Evolutionary conservation across 352 stramenopile species (phyloP), one percentile per base, ranked within the genome.

Genomic region (Aphanomyces astaci): DNA sequence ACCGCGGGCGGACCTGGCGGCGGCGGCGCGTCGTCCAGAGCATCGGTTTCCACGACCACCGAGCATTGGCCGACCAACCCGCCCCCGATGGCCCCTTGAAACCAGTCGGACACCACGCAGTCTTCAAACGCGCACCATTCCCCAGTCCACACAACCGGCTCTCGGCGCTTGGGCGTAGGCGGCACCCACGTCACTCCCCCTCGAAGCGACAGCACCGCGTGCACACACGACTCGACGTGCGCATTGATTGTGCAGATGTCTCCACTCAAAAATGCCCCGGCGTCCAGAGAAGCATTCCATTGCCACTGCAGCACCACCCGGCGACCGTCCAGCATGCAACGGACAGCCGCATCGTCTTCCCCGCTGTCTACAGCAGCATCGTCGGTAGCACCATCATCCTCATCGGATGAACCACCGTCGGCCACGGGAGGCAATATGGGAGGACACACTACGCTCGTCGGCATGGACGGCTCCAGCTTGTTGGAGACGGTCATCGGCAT

Each of bases 221-320:
- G 22, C 19, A 59, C 32, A 24, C 62, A 68, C 11, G 31, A 32
- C n/a, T 32, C 39, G 5, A 11, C 13, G 4, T n/a, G 33, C 1
- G n/a, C 28, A 33, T 68, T 68, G 28, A 25, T 32, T 27, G 55
- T 30, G 49, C 62, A 68, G 3, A 68, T 60, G 0, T 68, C 17
- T 1, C 32, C 36, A 5, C 22, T 15, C 3, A 54, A 3, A 7
- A 52, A 30, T n/a, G 17, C 19, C 15, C 28, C 33, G 17, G 5
- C 40, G 19, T 30, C 15, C 19, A 9, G 10, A 4, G 62, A 10
- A 11, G 33, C 43, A 28, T 17, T 24, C 62, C 62, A 68, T 32
- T 45, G 15, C 43, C 43, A 68, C 10, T 31, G 15, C 28, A 68
- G 11, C 2, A 27, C 11, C 1, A 68, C 19, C 11, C 25, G 7